Percentiles rank a stretch among this genome's conserved stretches.
Evolutionary conservation across 2,329 filamentous ascomycete genomes (phyloP).

Genomic region (Ascochyta lentis): DNA sequence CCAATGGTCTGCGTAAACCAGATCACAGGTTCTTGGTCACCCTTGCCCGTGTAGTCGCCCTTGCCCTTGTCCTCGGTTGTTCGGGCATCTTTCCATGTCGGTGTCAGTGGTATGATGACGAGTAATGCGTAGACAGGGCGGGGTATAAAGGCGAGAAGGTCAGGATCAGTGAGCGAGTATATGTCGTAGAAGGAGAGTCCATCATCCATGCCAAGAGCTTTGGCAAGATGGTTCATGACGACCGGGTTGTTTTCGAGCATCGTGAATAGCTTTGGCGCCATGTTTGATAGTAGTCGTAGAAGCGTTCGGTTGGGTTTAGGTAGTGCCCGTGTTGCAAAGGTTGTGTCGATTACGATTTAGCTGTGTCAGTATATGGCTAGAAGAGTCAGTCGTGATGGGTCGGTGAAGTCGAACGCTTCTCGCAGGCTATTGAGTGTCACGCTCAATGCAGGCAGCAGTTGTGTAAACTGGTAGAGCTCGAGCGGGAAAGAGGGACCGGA

Average conservation of each 20-base stretch:
- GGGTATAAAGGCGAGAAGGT: slow-evolving; percentile 58
- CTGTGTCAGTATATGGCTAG: no score
- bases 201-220: slow-evolving; percentile 56
- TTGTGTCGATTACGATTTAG: no score
- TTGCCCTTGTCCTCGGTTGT: slow-evolving; percentile 51
- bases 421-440: no score
- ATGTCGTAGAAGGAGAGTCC: slow-evolving; percentile 61
- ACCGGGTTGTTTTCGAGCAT: slow-evolving; percentile 61
- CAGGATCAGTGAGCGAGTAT: slow-evolving; percentile 59
- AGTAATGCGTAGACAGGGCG: slow-evolving; percentile 62
- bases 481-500: not conserved
- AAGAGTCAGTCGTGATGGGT: no score
- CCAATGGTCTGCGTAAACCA: slow-evolving; percentile 67
- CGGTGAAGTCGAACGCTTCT: no score
- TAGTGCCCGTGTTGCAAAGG: no score
- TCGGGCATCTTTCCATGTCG: slow-evolving; percentile 50
- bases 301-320: not conserved
- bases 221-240: slow-evolving; percentile 59
- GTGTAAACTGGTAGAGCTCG: not conserved
- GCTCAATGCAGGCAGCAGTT: not conserved
- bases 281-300: slow-evolving; percentile 9
- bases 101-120: slow-evolving; percentile 58
- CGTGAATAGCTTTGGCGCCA: slow-evolving; percentile 39
- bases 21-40: slow-evolving; percentile 59
- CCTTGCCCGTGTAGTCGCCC: slow-evolving; percentile 54